Evolutionary conservation across 176 grass and related monocot genomes (phyloP), one percentile per base, ranked within the genome.

Genomic region (Themeda triandra): DNA sequence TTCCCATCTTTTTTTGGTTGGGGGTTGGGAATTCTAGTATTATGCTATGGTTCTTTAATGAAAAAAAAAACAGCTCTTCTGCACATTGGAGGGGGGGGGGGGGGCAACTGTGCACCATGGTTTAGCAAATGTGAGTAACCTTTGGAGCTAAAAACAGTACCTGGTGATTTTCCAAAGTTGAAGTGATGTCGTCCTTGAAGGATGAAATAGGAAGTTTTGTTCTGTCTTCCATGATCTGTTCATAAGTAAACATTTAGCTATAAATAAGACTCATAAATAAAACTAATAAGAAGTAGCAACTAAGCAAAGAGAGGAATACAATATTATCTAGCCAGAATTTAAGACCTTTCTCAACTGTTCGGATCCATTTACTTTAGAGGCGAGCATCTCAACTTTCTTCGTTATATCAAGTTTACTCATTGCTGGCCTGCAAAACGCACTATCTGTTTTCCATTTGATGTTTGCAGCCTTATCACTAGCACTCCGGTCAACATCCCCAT

Each of bases 201-300:
- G 96, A 94, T 60, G 91, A 75, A 89, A 98, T 98, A 40, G 96
- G 96, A 83, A 98, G 93, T 83, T 95, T 98, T 75, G 93, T 87
- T 89, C 90, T 95, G 48, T 80, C 74, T 93, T 93, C 89, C 39
- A 76, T 27, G 51, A 95, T 87, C 96, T 98, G 88, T 56, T 88
- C 51, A 89, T 10, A 92, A 39, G 80, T 77, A 83, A 69, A 80
- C 35, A 29, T 83, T 89, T 46, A 83, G 76, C 58, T 45, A 66
- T 68, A 80, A 48, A 88, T 24, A 65, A 90, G 23, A 82, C 28
- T 40, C 66, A 58, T 73, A 78, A 79, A 58, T 73, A 79, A 79
- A 19, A 83, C 58, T 46, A 27, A 29, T 68, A 72, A 44, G 51
- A 54, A 73, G 51, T 40, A 79, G 25, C 23, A 72, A 67, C n/a